phyloP scores from a whole-genome alignment of 345 rosid species.

The Gynandropsis gynandra region DNA sequence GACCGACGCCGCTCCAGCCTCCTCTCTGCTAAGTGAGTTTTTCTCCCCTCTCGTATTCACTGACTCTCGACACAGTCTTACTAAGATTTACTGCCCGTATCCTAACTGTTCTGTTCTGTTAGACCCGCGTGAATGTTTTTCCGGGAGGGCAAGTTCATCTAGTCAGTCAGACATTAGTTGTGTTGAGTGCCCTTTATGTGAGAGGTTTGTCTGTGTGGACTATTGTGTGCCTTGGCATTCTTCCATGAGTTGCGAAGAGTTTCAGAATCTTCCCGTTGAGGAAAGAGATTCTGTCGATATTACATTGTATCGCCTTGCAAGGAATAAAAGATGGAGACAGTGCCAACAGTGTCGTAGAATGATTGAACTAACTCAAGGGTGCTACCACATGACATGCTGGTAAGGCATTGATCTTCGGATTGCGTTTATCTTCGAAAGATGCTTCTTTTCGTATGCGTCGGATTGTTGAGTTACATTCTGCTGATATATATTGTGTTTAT shows the following conservation, averaged over 20 bases:
- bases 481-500: too few relatives aligned
- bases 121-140: constrained; percentile 64
- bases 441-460: too few relatives aligned
- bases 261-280: constrained; percentile 70
- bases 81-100: constrained; percentile 85
- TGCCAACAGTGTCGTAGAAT: constrained; percentile 89
- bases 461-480: too few relatives aligned
- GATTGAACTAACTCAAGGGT: constrained; percentile 90
- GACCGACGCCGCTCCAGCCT: too few relatives aligned
- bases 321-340: constrained; percentile 82
- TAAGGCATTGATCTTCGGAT: too few relatives aligned
- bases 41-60: too few relatives aligned
- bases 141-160: constrained; percentile 70
- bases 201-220: constrained; percentile 74
- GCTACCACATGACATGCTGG: constrained; percentile 97
- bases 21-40: too few relatives aligned
- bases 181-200: constrained; percentile 82
- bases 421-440: too few relatives aligned
- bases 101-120: constrained; percentile 73
- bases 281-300: constrained; percentile 82
- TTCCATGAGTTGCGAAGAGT: constrained; percentile 77
- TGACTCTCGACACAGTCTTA: too few relatives aligned
- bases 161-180: constrained; percentile 58
- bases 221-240: constrained; percentile 97
- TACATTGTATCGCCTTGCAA: constrained; percentile 74